Base-by-base conservation (phyloP, 768 basidiomycete genomes). In the Tulasnella sp. region DNA sequence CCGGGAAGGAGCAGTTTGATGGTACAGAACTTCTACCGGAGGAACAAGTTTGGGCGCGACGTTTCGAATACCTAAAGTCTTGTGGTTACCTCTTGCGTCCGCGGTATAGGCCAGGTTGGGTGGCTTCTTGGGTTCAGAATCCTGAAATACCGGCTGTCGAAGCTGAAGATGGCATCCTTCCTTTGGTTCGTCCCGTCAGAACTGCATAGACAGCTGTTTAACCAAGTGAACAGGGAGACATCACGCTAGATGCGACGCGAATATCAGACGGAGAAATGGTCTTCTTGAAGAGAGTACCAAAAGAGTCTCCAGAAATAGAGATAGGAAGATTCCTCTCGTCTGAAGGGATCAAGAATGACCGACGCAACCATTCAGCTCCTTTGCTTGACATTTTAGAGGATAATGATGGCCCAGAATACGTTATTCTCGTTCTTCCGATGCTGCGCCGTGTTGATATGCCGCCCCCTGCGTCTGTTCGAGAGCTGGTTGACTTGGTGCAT, bases 371-470 rank as follows among this genome's bases (percentile, higher is more conserved):
- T 19, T 58, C 27, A 21, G 14, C 49, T 3, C 56, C 56, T 19
- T 7, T 58, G n/a, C 35, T 58, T 12, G 56, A 58, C 15, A 34
- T 58, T 12, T 19, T 58, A 4, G n/a, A 50, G 8, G 25, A 56
- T 19, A n/a, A 8, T 8, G 36, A 25, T 8, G 48, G 49, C 23
- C 36, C 36, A 19, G 56, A 50, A 3, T 15, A 50, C 40, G 48
- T 39, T 1, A 49, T 58, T 21, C 27, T 58, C 3, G 56, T 57
- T 14, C 14, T 57, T 2, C 56, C 56, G 2, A 15, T 54, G 46
- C 34, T 57, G 4, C 56, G 56, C 48, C 23, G 34, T 2, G 17
- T 57, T 19, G 48, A 46, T 19, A 31, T 25, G n/a, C 56, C 56
- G 32, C 29, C 32, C 5, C 48, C 37, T 4, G 56, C 27, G 6